Conservation (phyloP, 208 protist genomes). For the Leishmania lainsoni region DNA sequence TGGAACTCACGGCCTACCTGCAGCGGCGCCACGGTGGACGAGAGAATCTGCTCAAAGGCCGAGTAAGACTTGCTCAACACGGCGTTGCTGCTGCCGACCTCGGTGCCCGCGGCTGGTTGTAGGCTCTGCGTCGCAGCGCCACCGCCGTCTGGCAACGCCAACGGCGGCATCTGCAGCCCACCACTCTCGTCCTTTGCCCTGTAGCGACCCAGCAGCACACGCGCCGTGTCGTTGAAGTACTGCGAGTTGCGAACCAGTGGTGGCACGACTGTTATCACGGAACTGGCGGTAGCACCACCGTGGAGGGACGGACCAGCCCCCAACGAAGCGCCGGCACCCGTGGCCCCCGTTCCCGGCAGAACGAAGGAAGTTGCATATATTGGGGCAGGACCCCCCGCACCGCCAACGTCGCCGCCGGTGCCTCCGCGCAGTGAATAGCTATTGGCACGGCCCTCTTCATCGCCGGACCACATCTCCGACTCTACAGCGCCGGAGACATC, state of each 20-base stretch:
- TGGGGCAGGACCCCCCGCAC: background rate
- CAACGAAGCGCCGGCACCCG: background rate
- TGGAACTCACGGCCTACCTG: constrained; percentile 35
- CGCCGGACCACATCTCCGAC: constrained; percentile 25
- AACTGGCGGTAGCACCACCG: background rate
- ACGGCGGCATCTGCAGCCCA: background rate
- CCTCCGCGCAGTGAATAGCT: background rate
- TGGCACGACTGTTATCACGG: background rate
- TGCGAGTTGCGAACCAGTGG: constrained; percentile 9
- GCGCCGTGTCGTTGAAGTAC: constrained; percentile 45
- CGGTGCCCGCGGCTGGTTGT: background rate
- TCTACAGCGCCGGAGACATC: constrained; percentile 8
- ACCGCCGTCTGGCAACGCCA: background rate
- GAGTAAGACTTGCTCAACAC: constrained; percentile 14
- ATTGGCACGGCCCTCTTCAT: constrained; percentile 20
- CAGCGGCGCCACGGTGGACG: constrained; percentile 34
- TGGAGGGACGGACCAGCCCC: background rate
- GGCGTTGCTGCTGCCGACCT: background rate
- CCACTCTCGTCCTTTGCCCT: constrained; percentile 7
- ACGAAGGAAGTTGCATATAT: background rate
- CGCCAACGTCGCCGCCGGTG: constrained; percentile 1
- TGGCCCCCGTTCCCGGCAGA: background rate
- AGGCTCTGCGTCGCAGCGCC: background rate
- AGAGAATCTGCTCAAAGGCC: constrained; percentile 58
- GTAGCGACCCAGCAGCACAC: constrained; percentile 45